Percentiles rank a stretch among this genome's conserved stretches.
Conservation (phyloP, 129 eudicot genomes). For the Saposhnikovia divaricata region DNA sequence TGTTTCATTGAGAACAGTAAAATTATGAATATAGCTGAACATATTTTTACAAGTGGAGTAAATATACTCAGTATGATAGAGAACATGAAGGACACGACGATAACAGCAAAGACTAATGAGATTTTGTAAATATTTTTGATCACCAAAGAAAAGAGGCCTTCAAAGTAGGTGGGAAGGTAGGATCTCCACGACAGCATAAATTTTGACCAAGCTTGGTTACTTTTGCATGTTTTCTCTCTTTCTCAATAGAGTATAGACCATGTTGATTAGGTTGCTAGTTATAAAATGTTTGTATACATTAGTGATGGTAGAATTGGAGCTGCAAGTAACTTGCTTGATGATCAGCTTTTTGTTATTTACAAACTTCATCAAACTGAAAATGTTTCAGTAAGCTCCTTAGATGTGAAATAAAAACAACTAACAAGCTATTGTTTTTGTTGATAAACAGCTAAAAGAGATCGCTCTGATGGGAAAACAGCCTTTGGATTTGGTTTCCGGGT, state of each 20-base stretch:
- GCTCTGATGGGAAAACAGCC: slow-evolving; percentile 45
- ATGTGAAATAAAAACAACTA: neutral
- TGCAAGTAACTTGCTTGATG: neutral
- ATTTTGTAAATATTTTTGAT: neutral
- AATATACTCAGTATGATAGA: neutral
- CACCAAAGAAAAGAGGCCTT: too few relatives aligned
- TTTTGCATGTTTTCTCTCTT: neutral
- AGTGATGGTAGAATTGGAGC: neutral
- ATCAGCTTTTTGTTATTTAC: neutral
- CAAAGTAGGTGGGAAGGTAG: too few relatives aligned
- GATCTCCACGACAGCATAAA: too few relatives aligned
- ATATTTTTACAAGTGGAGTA: neutral
- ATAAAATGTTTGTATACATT: neutral
- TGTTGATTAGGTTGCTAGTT: neutral
- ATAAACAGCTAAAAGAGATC: slow-evolving; percentile 69
- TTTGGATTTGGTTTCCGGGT: slow-evolving; percentile 81
- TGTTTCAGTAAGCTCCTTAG: neutral
- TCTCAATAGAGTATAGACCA: neutral
- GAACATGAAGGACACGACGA: neutral
- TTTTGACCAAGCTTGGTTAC: neutral
- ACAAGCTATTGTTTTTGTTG: neutral
- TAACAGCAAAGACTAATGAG: neutral
- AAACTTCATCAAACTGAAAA: neutral
- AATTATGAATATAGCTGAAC: neutral
- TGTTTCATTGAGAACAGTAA: neutral